Base-by-base conservation (phyloP, 768 basidiomycete species). In the Tulasnella sp. region DNA sequence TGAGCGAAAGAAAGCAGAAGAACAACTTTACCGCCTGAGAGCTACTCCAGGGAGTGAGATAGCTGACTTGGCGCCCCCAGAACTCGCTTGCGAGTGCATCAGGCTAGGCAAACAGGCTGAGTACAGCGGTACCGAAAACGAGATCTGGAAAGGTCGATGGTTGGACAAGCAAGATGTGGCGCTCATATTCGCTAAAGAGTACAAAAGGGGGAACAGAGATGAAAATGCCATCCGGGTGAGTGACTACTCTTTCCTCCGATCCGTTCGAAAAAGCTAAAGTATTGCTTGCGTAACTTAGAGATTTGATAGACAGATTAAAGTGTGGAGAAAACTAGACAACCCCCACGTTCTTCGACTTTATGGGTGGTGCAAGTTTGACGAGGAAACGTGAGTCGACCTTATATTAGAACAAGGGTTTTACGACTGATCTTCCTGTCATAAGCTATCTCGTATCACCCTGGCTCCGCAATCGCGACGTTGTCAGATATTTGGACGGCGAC, bases 111-210 rank as follows among this genome's bases (percentile, higher is more conserved):
- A 12, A 4, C 35, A 35, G 11, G 4, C 63, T 1, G 63, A 36
- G 35, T 44, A 34, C 17, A 34, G 41, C 12, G 69, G 69, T 2
- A 2, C 47, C 3, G 26, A 19, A 8, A 65, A 72, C 62, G 71
- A 72, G 12, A 62, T 63, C 11, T 72, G 63, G 62, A 72, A 65
- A 32, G 71, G 71, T 5, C 22, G 37, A 26, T 72, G 63, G 62
- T 35, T 72, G 3, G 71, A 47, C n/a, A 65, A 65, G 62, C 22
- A 39, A 19, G 26, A 41, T 9, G 71, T 72, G 19, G 71, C 62
- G 7, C 32, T 72, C 4, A 72, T 65, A 35, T 34, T 72, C 6
- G 40, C 12, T 39, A 35, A 59, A 7, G 71, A 47, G 19, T 37
- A 35, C 14, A 35, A 40, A 40, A 29, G 32, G 17, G 47, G 36